Percentiles rank a stretch among this genome's conserved stretches.
Conservation (phyloP, 2,329 filamentous ascomycete genomes). For the Rhexocercosporidium sp. region DNA sequence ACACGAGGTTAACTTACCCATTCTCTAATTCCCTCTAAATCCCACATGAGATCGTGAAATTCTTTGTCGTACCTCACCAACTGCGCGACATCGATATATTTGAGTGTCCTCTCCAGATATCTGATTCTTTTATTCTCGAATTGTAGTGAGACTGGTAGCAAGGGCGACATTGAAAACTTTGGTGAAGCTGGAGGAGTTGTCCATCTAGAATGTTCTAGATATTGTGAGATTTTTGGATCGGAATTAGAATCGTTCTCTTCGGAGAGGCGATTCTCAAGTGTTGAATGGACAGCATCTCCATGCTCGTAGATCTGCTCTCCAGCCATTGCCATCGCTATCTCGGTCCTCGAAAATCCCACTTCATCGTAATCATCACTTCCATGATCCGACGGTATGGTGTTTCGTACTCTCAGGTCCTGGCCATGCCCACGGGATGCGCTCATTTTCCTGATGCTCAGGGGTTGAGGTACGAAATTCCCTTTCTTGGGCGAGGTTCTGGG, state of each 20-base stretch:
- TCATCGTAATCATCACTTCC: not conserved
- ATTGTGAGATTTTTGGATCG: not conserved
- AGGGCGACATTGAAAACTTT: not conserved
- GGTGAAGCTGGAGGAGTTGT: not conserved
- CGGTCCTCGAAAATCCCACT: not conserved
- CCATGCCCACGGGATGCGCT: not conserved
- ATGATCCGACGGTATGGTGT: not conserved
- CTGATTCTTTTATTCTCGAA: not conserved
- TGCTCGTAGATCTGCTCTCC: not conserved
- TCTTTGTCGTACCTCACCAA: not conserved
- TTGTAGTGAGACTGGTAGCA: not conserved
- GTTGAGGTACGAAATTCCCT: not conserved
- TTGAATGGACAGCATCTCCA: not conserved
- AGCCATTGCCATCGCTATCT: not conserved
- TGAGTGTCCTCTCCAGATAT: not conserved
- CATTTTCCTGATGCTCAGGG: not conserved
- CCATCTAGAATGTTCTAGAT: not conserved
- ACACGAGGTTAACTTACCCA: not conserved
- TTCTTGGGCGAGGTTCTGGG: not conserved
- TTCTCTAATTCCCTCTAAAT: not conserved
- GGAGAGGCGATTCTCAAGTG: not conserved
- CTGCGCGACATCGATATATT: not conserved
- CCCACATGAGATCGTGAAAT: not conserved
- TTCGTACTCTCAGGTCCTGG: not conserved
- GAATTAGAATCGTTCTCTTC: not conserved